Evolutionary conservation across 352 stramenopile genomes (phyloP).

Genomic region (Phytophthora parvispora): DNA sequence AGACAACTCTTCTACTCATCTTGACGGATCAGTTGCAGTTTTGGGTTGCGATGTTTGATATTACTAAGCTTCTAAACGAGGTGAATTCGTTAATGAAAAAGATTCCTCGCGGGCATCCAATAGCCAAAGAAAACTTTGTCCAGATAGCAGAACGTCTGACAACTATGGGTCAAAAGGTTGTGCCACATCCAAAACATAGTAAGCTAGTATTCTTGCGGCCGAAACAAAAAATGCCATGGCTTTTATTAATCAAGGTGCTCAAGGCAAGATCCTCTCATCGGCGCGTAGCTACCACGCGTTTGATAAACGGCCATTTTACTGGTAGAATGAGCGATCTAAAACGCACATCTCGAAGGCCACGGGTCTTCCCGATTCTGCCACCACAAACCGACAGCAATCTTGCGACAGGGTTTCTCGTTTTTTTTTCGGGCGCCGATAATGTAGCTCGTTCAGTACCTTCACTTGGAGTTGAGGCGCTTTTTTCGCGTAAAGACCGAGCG

Average conservation of each 20-base stretch:
- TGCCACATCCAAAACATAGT: background rate
- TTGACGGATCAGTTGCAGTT: background rate
- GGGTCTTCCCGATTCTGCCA: background rate
- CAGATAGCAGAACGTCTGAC: background rate
- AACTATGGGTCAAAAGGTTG: background rate
- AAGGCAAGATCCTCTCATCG: background rate
- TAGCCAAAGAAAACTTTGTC: background rate
- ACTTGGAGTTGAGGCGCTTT: background rate
- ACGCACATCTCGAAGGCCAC: background rate
- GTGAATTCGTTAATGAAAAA: background rate
- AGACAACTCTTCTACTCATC: background rate
- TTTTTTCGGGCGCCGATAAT: background rate
- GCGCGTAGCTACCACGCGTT: background rate
- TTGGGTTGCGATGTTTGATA: background rate
- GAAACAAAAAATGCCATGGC: background rate
- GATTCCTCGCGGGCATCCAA: background rate
- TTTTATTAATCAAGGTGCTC: background rate
- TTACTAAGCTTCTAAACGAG: background rate
- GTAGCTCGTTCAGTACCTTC: background rate
- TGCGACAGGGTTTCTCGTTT: background rate
- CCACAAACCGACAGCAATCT: background rate
- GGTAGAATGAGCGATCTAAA: background rate
- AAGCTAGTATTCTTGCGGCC: background rate
- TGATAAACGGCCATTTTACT: background rate
- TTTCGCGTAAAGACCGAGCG: background rate